A percentile compares a stretch with the other conserved stretches of the same genome.
phyloP scores from a whole-genome alignment of 345 rosid species.

The Gossypium stocksii region DNA sequence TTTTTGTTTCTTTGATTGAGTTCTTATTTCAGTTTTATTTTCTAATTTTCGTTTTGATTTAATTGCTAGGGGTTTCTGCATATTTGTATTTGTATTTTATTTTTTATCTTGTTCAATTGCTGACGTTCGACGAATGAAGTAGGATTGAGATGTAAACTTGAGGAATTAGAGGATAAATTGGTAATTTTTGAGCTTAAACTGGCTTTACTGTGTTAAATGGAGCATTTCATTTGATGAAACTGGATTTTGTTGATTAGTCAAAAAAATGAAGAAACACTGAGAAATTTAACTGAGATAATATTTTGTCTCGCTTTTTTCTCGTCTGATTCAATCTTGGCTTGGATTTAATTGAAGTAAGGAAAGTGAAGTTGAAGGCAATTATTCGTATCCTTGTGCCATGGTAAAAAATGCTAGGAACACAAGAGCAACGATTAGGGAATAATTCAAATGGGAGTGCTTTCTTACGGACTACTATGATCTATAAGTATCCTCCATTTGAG shows the following conservation, averaged over 20 bases:
- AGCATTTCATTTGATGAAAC: constrained; percentile 7
- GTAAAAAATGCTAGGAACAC: neutral
- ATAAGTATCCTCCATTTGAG: neutral
- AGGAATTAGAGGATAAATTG: constrained; percentile 26
- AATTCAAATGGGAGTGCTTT: constrained; percentile 6
- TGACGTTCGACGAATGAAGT: constrained; percentile 29
- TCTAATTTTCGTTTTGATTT: constrained; percentile 28
- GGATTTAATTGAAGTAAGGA: constrained; percentile 2
- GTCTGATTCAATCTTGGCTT: neutral
- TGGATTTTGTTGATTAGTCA: neutral
- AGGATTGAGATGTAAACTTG: constrained; percentile 28
- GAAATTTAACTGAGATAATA: neutral
- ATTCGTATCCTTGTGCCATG: neutral
- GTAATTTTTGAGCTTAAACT: constrained; percentile 14
- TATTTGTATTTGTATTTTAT: constrained; percentile 9
- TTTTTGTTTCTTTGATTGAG: constrained; percentile 9
- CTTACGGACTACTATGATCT: neutral
- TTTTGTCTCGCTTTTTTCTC: neutral
- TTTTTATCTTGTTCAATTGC: neutral
- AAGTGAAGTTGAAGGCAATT: constrained; percentile 2
- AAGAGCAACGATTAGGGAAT: constrained; percentile 11
- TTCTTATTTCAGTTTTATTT: constrained; percentile 27
- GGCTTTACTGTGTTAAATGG: neutral
- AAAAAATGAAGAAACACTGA: constrained; percentile 2
- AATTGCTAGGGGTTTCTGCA: constrained; percentile 27